Evolutionary conservation across 78 protist genomes (phyloP), one percentile per base, ranked within the genome.

Genomic region (Ministeria vibrans): DNA sequence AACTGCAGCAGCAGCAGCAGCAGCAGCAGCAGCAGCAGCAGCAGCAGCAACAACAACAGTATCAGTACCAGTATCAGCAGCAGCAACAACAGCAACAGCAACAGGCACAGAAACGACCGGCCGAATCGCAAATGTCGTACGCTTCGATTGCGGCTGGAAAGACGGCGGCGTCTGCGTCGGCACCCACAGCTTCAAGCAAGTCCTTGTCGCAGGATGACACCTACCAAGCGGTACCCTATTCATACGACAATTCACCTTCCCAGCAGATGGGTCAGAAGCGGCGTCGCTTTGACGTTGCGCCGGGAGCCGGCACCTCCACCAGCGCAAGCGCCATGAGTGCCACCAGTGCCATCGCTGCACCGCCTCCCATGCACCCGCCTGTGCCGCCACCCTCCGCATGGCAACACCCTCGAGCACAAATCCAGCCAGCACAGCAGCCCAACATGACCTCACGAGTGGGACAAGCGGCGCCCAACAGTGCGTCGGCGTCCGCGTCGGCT

Each of bases 1-100:
- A 51, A 18, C 59, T 20, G 59, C 59, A 51, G 59, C 59, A 51
- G 59, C 59, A 51, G 59, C 59, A 51, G 59, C 59, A 51, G 59
- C 59, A 51, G 59, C 59, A 51, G 59, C 59, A 51, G 59, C 59
- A 51, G 59, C 59, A 51, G 59, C 59, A 51, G 59, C 59, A 51
- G 59, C 59, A 51, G 59, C 59, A 51, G 59, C 59, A 51, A 18
- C 59, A 51, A n/a, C n/a, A n/a, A n/a, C n/a, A n/a, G n/a, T n/a
- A n/a, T n/a, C n/a, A n/a, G n/a, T n/a, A 64, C 42, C 72, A 34
- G 18, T 42, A 34, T 36, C 72, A 64, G 36, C 34, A 34, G 41
- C 72, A 64, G 18, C 72, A 64, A 18, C 72, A 64, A 64, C 36
- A 18, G 32, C 18, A 32, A 6, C 46, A 11, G 1, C 45, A 11